These are phyloP conservation scores for Mortierella sp. DNA, from an alignment of 371 early-diverging fungal genomes.

Conservation along the genomic window DNA sequence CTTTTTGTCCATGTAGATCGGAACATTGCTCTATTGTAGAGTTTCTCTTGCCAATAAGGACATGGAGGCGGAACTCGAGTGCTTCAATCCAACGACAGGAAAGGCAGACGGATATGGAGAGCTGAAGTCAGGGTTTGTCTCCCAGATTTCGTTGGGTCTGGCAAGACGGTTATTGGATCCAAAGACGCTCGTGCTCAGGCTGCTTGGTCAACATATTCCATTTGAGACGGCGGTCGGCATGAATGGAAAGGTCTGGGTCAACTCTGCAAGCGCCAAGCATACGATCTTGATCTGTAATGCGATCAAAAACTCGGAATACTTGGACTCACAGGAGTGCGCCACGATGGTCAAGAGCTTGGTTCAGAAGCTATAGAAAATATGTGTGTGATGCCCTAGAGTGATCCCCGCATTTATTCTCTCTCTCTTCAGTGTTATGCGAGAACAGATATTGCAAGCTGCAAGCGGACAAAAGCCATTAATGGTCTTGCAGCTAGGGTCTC, in stretches of 20 bases:
- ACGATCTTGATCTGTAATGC: slow-evolving; percentile 79
- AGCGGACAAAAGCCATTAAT: no score
- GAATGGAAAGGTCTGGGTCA: slow-evolving; percentile 95
- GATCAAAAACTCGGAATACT: slow-evolving; percentile 80
- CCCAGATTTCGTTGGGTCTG: slow-evolving; percentile 82
- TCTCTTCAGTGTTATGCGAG: no score
- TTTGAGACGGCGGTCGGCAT: slow-evolving; percentile 93
- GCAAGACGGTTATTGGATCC: slow-evolving; percentile 77
- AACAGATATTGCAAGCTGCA: no score
- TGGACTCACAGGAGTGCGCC: slow-evolving; percentile 68
- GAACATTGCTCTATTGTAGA: slow-evolving; percentile 86
- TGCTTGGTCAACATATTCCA: slow-evolving; percentile 78
- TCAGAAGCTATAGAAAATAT: slow-evolving; percentile 42
- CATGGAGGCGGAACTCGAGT: slow-evolving; percentile 97
- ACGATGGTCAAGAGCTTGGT: slow-evolving; percentile 73
- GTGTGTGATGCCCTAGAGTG: no score
- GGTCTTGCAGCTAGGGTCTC: no score
- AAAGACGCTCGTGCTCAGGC: slow-evolving; percentile 70
- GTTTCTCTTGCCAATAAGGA: slow-evolving; percentile 90
- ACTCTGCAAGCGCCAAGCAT: slow-evolving; percentile 66
- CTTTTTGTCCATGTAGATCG: slow-evolving; percentile 61
- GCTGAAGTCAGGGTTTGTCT: slow-evolving; percentile 75
- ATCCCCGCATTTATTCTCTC: no score
- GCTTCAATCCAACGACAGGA: slow-evolving; percentile 79
- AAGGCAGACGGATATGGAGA: slow-evolving; percentile 87